Base-by-base conservation (phyloP, 495 filamentous ascomycete genomes). In the Cercophora samala region DNA sequence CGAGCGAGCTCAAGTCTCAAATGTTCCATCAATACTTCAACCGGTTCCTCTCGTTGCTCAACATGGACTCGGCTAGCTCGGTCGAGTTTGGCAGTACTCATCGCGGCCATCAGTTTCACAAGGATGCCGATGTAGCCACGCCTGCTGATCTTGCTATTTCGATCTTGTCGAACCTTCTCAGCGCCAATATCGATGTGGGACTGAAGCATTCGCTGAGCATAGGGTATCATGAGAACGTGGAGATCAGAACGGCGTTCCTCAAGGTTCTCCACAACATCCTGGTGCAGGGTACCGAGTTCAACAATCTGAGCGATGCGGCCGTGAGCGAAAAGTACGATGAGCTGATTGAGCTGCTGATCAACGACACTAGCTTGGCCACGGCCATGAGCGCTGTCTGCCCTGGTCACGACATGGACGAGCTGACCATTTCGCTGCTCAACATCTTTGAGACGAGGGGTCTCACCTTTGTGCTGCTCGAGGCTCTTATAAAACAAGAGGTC, bases 11-110 rank as follows among this genome's bases (percentile, higher is more conserved):
- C 32, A 87, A 88, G 65, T 82, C 80, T 4, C 82, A 88, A 67
- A 85, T 89, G 85, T 89, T 89, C 70, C 85, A 86, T 58, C 82
- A 80, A n/a, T 89, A 89, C 75, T 89, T 89, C 71, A 87, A 84
- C 65, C 76, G 85, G 32, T 88, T 89, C 65, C 77, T 89, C 46
- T 84, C 85, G 1, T 70, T 89, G 17, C 78, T 89, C 19, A 86
- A 88, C 64, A 79, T 83, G 56, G 86, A 86, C 32, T 70, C 80
- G 3, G 52, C 42, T 15, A 63, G 68, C 1, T 54, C 77, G 13
- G 37, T 46, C 37, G 85, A 81, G 53, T 74, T 71, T 4, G 79
- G 65, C 5, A 56, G 65, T 4, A 42, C 61, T 13, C 64, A 66
- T 4, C 58, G 32, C 15, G 56, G 59, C 15, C 60, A 64, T 24